Percentiles rank a stretch among this genome's conserved stretches.
Evolutionary conservation across 192 early-diverging fungal species (phyloP).

Genomic region (Backusella westeae): DNA sequence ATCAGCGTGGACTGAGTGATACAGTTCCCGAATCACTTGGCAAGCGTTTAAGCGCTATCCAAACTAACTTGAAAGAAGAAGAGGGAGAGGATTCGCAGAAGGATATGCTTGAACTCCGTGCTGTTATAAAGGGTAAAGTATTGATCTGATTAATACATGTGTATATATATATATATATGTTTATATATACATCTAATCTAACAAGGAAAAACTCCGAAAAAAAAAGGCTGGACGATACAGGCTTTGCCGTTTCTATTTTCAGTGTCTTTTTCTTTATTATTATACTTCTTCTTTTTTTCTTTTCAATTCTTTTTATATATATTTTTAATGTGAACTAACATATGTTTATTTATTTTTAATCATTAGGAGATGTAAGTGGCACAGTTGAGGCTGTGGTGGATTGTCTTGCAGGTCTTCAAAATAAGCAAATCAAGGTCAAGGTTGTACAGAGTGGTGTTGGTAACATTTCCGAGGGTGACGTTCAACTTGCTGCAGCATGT

Average conservation of each 20-base stretch:
- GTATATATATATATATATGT: neutral
- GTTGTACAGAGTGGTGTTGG: constrained; percentile 85
- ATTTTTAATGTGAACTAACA: neutral
- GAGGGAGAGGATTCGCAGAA: constrained; percentile 38
- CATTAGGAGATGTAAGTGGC: constrained; percentile 84
- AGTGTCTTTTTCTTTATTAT: constrained; percentile 2
- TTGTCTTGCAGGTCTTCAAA: constrained; percentile 72
- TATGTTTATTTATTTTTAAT: neutral
- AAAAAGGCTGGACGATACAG: neutral
- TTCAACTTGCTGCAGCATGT: constrained; percentile 65
- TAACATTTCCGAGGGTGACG: constrained; percentile 81
- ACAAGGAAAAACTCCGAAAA: constrained; percentile 10
- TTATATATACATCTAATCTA: neutral
- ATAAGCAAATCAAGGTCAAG: constrained; percentile 69
- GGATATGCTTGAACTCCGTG: constrained; percentile 47
- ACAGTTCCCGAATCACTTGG: constrained; percentile 47
- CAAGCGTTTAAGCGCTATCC: constrained; percentile 29
- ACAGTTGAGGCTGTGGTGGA: constrained; percentile 86
- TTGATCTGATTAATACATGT: neutral
- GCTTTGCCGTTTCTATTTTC: neutral
- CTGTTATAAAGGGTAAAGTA: constrained; percentile 67
- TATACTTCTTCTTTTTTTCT: neutral
- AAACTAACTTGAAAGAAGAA: constrained; percentile 31
- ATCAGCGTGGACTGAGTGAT: constrained; percentile 58
- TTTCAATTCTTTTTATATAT: constrained; percentile 7